A percentile compares a stretch with the other conserved stretches of the same genome.
phyloP scores from a whole-genome alignment of 106 monocot species.

The Phalaenopsis aphrodite region DNA sequence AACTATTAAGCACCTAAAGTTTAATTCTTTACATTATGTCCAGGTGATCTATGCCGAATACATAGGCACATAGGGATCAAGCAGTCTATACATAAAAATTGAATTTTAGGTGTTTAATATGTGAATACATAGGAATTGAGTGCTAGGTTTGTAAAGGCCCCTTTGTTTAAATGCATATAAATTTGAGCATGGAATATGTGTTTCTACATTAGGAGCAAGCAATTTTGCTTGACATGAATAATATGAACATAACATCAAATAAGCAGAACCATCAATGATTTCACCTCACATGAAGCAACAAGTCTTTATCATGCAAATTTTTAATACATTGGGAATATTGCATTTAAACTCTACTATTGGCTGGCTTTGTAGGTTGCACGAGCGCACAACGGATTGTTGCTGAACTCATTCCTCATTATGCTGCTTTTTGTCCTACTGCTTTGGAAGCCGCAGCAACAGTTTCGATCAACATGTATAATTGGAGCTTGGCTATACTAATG shows the following conservation, averaged over 20 bases:
- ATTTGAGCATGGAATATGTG: background rate
- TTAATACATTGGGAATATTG: background rate
- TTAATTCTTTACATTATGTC: no score
- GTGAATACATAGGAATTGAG: no score
- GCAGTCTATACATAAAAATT: no score
- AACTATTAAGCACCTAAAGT: no score
- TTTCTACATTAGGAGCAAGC: background rate
- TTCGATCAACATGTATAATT: slow-evolving; percentile 85
- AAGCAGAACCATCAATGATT: background rate
- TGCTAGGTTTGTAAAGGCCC: no score
- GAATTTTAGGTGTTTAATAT: no score
- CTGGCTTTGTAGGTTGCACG: slow-evolving; percentile 54
- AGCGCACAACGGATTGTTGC: slow-evolving; percentile 84
- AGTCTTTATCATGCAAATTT: background rate
- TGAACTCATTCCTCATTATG: slow-evolving; percentile 87
- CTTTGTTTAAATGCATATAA: background rate
- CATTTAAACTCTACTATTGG: background rate
- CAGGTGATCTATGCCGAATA: no score
- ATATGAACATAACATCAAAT: background rate
- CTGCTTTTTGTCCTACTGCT: slow-evolving; percentile 82
- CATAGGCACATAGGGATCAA: no score
- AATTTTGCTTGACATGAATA: background rate
- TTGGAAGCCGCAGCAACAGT: slow-evolving; percentile 82
- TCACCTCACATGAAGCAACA: background rate
- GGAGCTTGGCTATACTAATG: slow-evolving; percentile 59